These are phyloP conservation scores for Metschnikowia colocasiae DNA, from an alignment of 805 yeast species.

Conservation along the genomic window DNA sequence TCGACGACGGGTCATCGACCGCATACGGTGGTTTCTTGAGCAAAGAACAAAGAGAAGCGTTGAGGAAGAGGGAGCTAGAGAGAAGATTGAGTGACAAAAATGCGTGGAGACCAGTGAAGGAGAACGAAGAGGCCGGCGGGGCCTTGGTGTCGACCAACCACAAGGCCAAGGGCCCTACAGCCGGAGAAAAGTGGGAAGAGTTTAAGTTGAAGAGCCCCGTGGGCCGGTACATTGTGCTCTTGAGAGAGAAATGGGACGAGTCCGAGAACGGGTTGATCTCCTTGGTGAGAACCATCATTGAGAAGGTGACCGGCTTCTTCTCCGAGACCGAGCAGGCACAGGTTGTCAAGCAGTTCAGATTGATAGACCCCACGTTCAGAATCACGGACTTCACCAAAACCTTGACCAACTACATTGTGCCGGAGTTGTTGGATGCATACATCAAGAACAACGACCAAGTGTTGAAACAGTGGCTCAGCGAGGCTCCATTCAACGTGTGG, in stretches of 20 bases:
- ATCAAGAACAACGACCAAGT: constrained; percentile 83
- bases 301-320: constrained; percentile 80
- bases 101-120: constrained; percentile 64
- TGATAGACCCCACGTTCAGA: constrained; percentile 86
- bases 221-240: constrained; percentile 59
- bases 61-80: constrained; percentile 54
- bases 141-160: constrained; percentile 78
- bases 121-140: constrained; percentile 78
- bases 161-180: constrained; percentile 65
- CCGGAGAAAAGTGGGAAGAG: constrained; percentile 62
- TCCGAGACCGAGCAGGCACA: constrained; percentile 96
- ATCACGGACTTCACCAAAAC: constrained; percentile 75
- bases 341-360: constrained; percentile 80
- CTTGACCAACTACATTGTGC: constrained; percentile 86
- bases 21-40: constrained; percentile 90
- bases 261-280: constrained; percentile 89
- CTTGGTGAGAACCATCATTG: constrained; percentile 71
- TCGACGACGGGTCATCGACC: constrained; percentile 86
- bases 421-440: constrained; percentile 94
- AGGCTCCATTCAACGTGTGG: constrained; percentile 94
- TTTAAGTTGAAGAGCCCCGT: constrained; percentile 64
- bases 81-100: constrained; percentile 55
- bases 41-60: constrained; percentile 72
- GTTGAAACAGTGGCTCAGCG: constrained; percentile 88
- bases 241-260: constrained; percentile 82